Base-by-base conservation (phyloP, 1,284 basidiomycete genomes). In the Marasmius tenuissimus region DNA sequence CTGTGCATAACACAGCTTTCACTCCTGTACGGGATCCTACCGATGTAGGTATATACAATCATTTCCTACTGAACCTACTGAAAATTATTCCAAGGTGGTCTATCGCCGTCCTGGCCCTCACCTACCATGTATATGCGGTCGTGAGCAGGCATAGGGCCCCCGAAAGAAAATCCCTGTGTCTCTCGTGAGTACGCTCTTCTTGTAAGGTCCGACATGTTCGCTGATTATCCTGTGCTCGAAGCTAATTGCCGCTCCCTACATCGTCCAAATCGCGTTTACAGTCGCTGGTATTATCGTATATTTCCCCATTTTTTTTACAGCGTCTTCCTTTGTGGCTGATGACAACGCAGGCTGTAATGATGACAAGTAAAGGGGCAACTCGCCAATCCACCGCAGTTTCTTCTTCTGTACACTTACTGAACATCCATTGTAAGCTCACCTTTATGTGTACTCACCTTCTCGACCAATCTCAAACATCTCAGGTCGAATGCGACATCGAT, bases 1-100 rank as follows among this genome's bases (percentile, higher is more conserved):
- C 64, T 84, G 1, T 84, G 82, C 66, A 72, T 79, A 38, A 73
- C 76, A 5, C 83, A 84, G 68, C 73, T 80, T 1, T 75, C 80
- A 0, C 64, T 81, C 6, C 67, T 82, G 7, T 74, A 74, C 58
- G 79, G 81, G 6, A 75, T 78, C 4, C 75, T 73, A 14, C 80
- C 81, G 0, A 81, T 83, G 82, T 82, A 61, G 62, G 76, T 68
- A 8, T 39, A 18, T 35, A 55, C n/a, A 16, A 18, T 38, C 63
- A 37, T 37, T 14, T 49, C 18, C 9, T 54, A 4, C 11, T 53
- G 16, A 42, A 18, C 35, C 38, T 37, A 34, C 47, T 27, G 42
- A 34, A 18, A 48, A 22, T 42, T 61, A 12, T 50, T 16, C 53
- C 37, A 56, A 78, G 77, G 76, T 77, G 75, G 73, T 73, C 78